These are phyloP conservation scores for Dimocarpus longan DNA, from an alignment of 345 rosid genomes.

Conservation along the genomic window DNA sequence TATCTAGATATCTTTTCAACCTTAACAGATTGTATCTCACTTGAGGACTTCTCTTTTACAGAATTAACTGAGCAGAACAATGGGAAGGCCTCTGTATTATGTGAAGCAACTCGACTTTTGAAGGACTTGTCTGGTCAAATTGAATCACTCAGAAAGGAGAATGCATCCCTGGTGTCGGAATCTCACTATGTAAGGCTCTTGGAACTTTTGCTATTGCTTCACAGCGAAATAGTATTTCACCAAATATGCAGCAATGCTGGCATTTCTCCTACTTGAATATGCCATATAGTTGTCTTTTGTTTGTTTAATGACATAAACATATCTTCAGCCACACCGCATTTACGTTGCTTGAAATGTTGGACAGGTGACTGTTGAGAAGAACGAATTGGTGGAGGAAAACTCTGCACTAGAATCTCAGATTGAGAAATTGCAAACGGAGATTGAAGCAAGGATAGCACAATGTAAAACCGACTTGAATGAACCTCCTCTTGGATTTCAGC, in stretches of 20 bases:
- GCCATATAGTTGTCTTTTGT: not conserved
- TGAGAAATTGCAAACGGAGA: slow-evolving; percentile 49
- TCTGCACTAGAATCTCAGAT: slow-evolving; percentile 67
- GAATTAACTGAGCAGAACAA: slow-evolving; percentile 65
- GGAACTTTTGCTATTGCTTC: not conserved
- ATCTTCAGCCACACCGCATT: not conserved
- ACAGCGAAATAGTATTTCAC: not conserved
- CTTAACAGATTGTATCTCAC: slow-evolving; percentile 13
- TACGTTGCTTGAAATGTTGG: slow-evolving; percentile 5
- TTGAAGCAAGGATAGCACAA: slow-evolving; percentile 43
- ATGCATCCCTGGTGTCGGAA: slow-evolving; percentile 65
- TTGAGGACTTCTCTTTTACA: slow-evolving; percentile 27
- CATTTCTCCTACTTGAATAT: not conserved
- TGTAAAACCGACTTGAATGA: slow-evolving; percentile 65
- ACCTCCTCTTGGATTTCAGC: slow-evolving; percentile 49
- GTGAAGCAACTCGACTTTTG: slow-evolving; percentile 73
- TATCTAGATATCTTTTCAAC: not conserved
- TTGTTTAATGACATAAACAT: not conserved
- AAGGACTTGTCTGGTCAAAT: slow-evolving; percentile 73
- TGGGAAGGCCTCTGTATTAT: slow-evolving; percentile 78
- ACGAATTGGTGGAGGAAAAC: slow-evolving; percentile 84
- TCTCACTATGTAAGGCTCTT: slow-evolving; percentile 66
- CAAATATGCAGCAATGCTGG: not conserved
- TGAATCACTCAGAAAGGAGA: slow-evolving; percentile 76
- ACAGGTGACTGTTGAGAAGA: slow-evolving; percentile 78